phyloP scores from a whole-genome alignment of 768 basidiomycete genomes.

The Kwoniella botswanensis region DNA sequence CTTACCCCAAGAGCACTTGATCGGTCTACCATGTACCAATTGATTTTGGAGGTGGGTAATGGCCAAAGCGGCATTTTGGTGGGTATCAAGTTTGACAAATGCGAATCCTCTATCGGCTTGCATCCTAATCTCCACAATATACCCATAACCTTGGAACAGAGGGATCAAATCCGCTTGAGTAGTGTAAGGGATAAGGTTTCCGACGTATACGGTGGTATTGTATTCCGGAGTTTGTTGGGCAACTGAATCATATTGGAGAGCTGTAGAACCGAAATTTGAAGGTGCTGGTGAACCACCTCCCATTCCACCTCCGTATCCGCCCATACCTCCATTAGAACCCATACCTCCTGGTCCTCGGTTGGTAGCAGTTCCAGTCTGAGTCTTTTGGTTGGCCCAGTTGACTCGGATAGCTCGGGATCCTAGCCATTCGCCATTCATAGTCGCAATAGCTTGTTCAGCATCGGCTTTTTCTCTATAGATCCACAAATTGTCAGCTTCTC shows the following conservation, averaged over 20 bases:
- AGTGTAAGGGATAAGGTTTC: slow-evolving; percentile 95
- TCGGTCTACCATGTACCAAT: slow-evolving; percentile 94
- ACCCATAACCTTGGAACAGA: slow-evolving; percentile 91
- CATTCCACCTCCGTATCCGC: slow-evolving; percentile 25
- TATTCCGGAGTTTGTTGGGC: slow-evolving; percentile 89
- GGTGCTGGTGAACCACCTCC: slow-evolving; percentile 69
- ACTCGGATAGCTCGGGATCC: slow-evolving; percentile 97
- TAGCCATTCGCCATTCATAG: slow-evolving; percentile 99
- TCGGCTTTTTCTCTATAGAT: slow-evolving; percentile 84
- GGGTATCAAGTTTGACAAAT: slow-evolving; percentile 97
- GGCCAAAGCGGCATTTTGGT: slow-evolving; percentile 97
- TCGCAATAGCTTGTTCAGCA: slow-evolving; percentile 97
- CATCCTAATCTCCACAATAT: slow-evolving; percentile 98
- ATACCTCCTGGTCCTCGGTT: slow-evolving; percentile 37
- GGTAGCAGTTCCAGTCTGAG: slow-evolving; percentile 68
- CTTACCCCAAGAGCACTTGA: slow-evolving; percentile 99
- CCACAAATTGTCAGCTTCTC: neutral
- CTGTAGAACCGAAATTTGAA: slow-evolving; percentile 69
- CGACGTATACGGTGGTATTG: slow-evolving; percentile 97
- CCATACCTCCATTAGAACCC: slow-evolving; percentile 33
- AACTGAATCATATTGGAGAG: slow-evolving; percentile 75
- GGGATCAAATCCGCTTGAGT: slow-evolving; percentile 98
- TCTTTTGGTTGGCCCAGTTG: slow-evolving; percentile 99
- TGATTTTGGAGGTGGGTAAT: slow-evolving; percentile 96
- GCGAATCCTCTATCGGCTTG: slow-evolving; percentile 98